phyloP scores from a whole-genome alignment of 805 yeast species.

The Schizosaccharomyces osmophilus region DNA sequence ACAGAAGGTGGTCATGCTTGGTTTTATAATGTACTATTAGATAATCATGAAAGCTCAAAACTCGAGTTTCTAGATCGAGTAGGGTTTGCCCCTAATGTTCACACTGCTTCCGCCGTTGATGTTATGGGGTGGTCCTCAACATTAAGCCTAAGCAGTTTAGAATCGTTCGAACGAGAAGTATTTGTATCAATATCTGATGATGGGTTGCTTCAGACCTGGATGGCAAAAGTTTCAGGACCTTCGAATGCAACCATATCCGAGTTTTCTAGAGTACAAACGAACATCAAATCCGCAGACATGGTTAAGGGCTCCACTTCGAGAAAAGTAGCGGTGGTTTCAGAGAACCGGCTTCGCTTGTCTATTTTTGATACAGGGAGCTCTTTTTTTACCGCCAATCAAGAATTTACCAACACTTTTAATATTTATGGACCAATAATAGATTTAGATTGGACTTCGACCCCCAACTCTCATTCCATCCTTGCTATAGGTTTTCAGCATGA shows the following conservation, averaged over 20 bases:
- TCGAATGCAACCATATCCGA: conserved; percentile 27
- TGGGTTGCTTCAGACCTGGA: conserved; percentile 28
- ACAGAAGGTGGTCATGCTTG: background rate
- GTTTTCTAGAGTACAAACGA: conserved; percentile 28
- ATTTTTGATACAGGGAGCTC: conserved; percentile 62
- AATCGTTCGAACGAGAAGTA: conserved; percentile 19
- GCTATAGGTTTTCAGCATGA: conserved; percentile 51
- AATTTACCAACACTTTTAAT: conserved; percentile 17
- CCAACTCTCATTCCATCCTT: conserved; percentile 40
- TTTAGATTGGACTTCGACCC: conserved; percentile 68
- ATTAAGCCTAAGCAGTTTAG: conserved; percentile 15
- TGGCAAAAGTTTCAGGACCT: conserved; percentile 14
- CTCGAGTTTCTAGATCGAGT: background rate
- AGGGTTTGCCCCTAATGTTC: conserved; percentile 4
- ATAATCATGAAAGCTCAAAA: background rate
- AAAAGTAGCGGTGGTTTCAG: conserved; percentile 52
- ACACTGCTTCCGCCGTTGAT: conserved; percentile 25
- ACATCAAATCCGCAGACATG: conserved; percentile 24
- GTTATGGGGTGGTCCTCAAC: conserved; percentile 33
- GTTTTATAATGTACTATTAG: background rate
- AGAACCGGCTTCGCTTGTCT: conserved; percentile 24
- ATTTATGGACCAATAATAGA: conserved; percentile 26
- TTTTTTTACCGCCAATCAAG: conserved; percentile 31
- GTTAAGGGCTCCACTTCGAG: conserved; percentile 54
- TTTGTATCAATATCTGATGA: conserved; percentile 31